Conservation (phyloP, 192 early-diverging fungal genomes). For the Oehlia diaphana region DNA sequence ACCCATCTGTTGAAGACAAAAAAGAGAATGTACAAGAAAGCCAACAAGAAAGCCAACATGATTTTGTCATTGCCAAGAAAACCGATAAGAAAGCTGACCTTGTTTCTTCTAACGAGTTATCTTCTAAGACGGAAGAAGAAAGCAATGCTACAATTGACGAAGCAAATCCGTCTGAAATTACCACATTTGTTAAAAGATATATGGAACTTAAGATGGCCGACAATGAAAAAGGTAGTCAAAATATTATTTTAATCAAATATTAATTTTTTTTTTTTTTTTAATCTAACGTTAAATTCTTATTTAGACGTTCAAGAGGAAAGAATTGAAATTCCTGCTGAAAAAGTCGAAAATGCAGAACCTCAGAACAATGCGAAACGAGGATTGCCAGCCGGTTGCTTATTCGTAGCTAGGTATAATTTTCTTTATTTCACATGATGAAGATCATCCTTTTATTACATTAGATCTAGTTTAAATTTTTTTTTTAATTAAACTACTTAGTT, state of each 20-base stretch:
- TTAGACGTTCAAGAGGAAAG: neutral
- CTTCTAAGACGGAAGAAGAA: no score
- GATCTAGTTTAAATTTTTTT: neutral
- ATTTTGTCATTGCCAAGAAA: neutral
- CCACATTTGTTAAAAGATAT: no score
- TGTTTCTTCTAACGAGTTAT: no score
- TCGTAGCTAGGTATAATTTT: slow-evolving; percentile 67
- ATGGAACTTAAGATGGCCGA: neutral
- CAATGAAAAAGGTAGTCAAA: neutral
- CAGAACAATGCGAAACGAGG: slow-evolving; percentile 20
- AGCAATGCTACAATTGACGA: no score
- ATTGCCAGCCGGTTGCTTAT: slow-evolving; percentile 61
- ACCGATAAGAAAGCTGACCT: no score
- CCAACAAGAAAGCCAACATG: neutral
- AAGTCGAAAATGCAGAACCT: neutral
- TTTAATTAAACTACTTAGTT: slow-evolving; percentile 35
- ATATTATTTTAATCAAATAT: neutral
- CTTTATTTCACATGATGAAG: neutral
- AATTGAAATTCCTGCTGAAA: neutral
- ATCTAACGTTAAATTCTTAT: neutral
- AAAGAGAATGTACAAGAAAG: no score
- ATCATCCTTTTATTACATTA: neutral
- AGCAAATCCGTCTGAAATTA: no score
- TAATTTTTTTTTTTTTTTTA: neutral
- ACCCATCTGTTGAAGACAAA: neutral